Evolutionary conservation across 1,139 yeast species (phyloP), one percentile per base, ranked within the genome.

Genomic region (Yamadazyma sp.): DNA sequence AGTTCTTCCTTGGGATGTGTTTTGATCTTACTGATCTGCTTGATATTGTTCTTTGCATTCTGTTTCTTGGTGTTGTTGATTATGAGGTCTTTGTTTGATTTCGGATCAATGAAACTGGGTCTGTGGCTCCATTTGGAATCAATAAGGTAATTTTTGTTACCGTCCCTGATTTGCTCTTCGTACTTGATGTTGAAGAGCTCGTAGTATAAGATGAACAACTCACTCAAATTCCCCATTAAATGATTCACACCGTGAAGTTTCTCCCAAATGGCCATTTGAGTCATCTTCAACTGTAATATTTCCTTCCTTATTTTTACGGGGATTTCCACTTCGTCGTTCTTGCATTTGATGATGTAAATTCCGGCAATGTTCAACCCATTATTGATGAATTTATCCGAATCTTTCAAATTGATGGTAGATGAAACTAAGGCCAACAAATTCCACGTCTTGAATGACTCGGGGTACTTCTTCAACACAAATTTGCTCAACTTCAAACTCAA

Each of bases 201-300:
- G 38, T 78, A 75, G 52, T 75, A 85, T 15, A 83, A 59, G 12
- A 73, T 73, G 51, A 88, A 83, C 9, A 87, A 74, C 37, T 81
- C 89, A 2, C 87, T 77, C 18, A 89, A 61, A 36, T 70, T 68
- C 38, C 83, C 89, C 49, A 87, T 60, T 2, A 89, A 81, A 36
- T 75, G 77, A 23, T 73, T 71, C 1, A 75, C 66, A 3, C 89
- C 92, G 42, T 81, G 70, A 8, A 75, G 64, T 7, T 80, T 74
- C 54, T 87, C 94, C 43, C 81, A 65, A 12, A 88, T 69, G 2
- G 91, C 83, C 37, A 88, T 62, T 50, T 85, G 89, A 0, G 96
- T 83, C 59, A 86, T 69, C 52, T 86, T 86, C 54, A 88, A 67
- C 55, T 87, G 88, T 23, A 88, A 57, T 31, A 83, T 77, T 44